phyloP scores from a whole-genome alignment of 2,329 filamentous ascomycete species.

The Ophiostoma australiae region DNA sequence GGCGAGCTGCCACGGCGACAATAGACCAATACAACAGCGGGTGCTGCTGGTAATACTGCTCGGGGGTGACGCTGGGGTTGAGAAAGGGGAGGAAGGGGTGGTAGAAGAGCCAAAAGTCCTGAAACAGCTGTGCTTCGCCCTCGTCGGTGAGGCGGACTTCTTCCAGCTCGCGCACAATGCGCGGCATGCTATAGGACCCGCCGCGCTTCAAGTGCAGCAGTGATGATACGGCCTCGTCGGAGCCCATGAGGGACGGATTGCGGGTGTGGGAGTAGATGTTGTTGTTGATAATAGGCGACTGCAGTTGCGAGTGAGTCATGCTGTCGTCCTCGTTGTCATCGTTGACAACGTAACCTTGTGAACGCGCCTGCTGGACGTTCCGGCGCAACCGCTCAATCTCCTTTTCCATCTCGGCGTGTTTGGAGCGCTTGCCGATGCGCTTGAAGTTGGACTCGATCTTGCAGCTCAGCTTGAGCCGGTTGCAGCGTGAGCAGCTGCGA shows the following conservation, averaged over 20 bases:
- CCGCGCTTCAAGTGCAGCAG: constrained; percentile 62
- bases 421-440: constrained; percentile 71
- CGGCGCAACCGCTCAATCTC: constrained; percentile 67
- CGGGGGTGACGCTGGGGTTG: constrained; percentile 59
- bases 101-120: constrained; percentile 69
- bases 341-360: constrained; percentile 48
- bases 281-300: constrained; percentile 53
- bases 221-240: constrained; percentile 63
- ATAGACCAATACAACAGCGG: constrained; percentile 83
- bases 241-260: constrained; percentile 61
- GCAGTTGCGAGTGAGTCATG: constrained; percentile 45
- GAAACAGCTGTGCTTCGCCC: constrained; percentile 60
- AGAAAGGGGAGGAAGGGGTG: constrained; percentile 75
- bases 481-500: constrained; percentile 69
- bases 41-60: constrained; percentile 71
- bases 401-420: constrained; percentile 81
- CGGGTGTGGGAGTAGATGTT: constrained; percentile 55
- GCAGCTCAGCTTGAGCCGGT: constrained; percentile 73
- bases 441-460: constrained; percentile 87
- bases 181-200: constrained; percentile 56
- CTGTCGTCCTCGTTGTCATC: constrained; percentile 47
- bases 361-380: constrained; percentile 55
- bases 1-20: constrained; percentile 67
- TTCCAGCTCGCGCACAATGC: constrained; percentile 58
- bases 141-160: constrained; percentile 60